These are phyloP conservation scores for Suillus brevipes DNA, from an alignment of 768 basidiomycete species.

Conservation along the genomic window DNA sequence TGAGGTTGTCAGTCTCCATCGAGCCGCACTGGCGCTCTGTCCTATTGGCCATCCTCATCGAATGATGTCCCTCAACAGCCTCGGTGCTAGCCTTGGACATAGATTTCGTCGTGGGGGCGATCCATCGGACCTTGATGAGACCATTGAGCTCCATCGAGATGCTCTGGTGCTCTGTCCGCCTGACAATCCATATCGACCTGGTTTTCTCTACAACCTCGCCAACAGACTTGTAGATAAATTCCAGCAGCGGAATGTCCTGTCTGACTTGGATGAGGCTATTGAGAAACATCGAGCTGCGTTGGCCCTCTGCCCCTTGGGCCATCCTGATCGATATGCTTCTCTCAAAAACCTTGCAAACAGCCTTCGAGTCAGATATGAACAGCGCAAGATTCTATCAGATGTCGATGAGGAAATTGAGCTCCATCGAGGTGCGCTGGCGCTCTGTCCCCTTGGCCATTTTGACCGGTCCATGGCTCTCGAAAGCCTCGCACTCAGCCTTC, in stretches of 20 bases:
- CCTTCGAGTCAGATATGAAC: neutral
- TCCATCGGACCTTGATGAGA: conserved; percentile 26
- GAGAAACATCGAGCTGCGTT: conserved; percentile 10
- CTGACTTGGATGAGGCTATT: conserved; percentile 19
- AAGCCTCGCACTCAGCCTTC: conserved; percentile 21
- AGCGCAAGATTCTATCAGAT: neutral
- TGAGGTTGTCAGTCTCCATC: conserved; percentile 24
- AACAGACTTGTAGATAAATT: conserved; percentile 13
- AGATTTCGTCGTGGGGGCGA: conserved; percentile 24
- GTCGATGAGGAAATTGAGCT: conserved; percentile 15
- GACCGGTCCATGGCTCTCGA: conserved; percentile 18
- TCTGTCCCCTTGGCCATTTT: conserved; percentile 15
- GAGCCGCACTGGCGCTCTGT: conserved; percentile 24
- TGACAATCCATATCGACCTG: conserved; percentile 8
- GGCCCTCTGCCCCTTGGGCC: conserved; percentile 11
- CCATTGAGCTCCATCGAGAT: conserved; percentile 16
- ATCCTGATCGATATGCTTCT: conserved; percentile 11
- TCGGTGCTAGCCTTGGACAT: conserved; percentile 22
- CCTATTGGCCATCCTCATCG: conserved; percentile 15
- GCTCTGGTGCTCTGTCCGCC: conserved; percentile 5
- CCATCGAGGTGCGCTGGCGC: conserved; percentile 22
- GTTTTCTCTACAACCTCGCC: conserved; percentile 16
- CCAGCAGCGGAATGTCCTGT: conserved; percentile 6
- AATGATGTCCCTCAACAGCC: conserved; percentile 13
- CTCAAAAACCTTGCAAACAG: conserved; percentile 9